Base-by-base conservation (phyloP, 2,329 filamentous ascomycete species). In the Torrubiellomyces zombiae region DNA sequence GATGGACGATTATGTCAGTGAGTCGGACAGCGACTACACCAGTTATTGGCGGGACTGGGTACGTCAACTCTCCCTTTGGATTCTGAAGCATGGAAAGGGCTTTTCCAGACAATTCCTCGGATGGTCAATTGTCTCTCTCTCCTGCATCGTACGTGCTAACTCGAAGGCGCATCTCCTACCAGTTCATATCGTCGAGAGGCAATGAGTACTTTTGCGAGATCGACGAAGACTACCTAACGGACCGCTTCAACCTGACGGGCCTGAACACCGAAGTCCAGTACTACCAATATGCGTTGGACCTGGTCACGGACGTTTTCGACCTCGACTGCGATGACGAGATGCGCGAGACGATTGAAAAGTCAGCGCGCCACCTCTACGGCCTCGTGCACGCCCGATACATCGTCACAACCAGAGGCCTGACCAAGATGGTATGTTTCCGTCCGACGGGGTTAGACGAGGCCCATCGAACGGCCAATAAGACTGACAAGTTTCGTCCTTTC, bases 191-290 rank as follows among this genome's bases (percentile, higher is more conserved):
- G 4, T 93, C 85, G 5, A 72, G 89, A 28, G 89, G 89, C 37
- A 95, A 98, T 55, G 89, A 98, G 51, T 98, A 98, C 56, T 98
- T 95, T 45, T 98, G 89, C 67, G 89, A 98, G 50, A 95, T 98
- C 43, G 89, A 98, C 53, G 89, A 98, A 51, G 89, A 98, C 44
- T 98, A 98, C 53, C 67, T 98, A 23, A 95, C 85, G 25, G 89
- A 98, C 51, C 75, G 89, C 25, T 98, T 98, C 67, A 98, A 98
- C 56, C 63, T 98, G 32, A 98, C 89, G 1, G 89, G 89, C 18
- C 68, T 98, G 25, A 94, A 95, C 55, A 86, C 82, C 18, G 89
- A 98, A 50, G 89, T 98, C 9, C 81, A 93, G 45, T 94, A 95
- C 60, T 98, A 98, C 45, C 89, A 98, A 54, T 94, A 98, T 68